Evolutionary conservation across 176 grass and related monocot genomes (phyloP).

Genomic region (maize (Zea mays)): DNA sequence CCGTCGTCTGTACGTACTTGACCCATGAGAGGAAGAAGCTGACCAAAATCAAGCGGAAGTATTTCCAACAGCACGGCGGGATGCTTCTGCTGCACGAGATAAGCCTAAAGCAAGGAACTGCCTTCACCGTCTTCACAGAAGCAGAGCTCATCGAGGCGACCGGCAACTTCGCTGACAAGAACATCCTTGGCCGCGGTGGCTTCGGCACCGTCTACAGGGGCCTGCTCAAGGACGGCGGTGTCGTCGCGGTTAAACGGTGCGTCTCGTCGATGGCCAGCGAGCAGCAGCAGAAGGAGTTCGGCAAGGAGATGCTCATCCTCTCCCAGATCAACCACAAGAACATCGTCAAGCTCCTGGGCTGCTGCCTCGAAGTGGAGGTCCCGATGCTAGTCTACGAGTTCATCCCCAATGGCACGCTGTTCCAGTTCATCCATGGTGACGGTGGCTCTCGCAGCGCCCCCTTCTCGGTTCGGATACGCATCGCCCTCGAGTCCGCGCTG

Average conservation of each 20-base stretch:
- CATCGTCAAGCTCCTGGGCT: constrained; percentile 41
- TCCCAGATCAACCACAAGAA: constrained; percentile 53
- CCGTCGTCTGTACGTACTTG: constrained; percentile 4
- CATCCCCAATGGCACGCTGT: constrained; percentile 38
- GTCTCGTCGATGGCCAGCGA: background rate
- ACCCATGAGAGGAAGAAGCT: constrained; percentile 37
- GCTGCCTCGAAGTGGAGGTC: constrained; percentile 45
- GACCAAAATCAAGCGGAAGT: constrained; percentile 32
- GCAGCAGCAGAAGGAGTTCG: constrained; percentile 35
- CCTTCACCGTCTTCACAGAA: constrained; percentile 31
- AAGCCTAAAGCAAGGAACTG: constrained; percentile 21
- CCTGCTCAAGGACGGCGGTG: background rate
- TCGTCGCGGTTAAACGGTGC: constrained; percentile 40
- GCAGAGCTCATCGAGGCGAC: constrained; percentile 42
- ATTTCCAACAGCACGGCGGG: constrained; percentile 44
- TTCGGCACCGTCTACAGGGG: constrained; percentile 44
- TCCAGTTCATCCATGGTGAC: constrained; percentile 28
- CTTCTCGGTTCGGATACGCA: constrained; percentile 10
- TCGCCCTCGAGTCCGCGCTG: constrained; percentile 40
- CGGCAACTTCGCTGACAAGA: constrained; percentile 35
- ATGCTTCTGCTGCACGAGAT: constrained; percentile 32
- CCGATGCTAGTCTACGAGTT: constrained; percentile 49
- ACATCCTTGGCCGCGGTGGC: constrained; percentile 20
- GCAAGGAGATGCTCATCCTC: constrained; percentile 44
- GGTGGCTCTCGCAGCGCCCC: background rate